phyloP scores from a whole-genome alignment of 1,284 basidiomycete genomes.

The Neotropicomus parvogracilis region DNA sequence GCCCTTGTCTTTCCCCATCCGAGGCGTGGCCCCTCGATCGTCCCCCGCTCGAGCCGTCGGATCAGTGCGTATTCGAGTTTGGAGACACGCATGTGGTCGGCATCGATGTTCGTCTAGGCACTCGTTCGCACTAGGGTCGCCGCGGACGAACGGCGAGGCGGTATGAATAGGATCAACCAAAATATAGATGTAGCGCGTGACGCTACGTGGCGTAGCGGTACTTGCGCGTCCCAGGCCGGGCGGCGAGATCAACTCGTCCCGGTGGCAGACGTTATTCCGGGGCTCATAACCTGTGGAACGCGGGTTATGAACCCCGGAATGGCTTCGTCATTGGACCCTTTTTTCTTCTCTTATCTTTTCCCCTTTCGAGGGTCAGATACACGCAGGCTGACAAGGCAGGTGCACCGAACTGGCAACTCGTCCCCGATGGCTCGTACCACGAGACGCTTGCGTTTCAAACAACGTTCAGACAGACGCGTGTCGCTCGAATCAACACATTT shows the following conservation, averaged over 20 bases:
- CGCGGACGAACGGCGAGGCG: conserved; percentile 12
- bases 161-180: background rate
- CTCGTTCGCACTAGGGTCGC: conserved; percentile 7
- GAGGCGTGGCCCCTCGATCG: conserved; percentile 18
- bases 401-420: background rate
- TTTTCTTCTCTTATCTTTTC: conserved; percentile 8
- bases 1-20: conserved; percentile 1
- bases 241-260: conserved; percentile 10
- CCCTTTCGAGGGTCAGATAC: background rate
- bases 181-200: background rate
- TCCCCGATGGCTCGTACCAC: conserved; percentile 2
- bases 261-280: conserved; percentile 22
- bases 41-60: conserved; percentile 12
- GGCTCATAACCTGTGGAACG: conserved; percentile 28
- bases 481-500: conserved; percentile 16
- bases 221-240: conserved; percentile 2
- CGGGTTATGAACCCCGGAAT: conserved; percentile 20
- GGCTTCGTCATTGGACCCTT: conserved; percentile 13
- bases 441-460: conserved; percentile 18
- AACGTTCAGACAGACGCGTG: conserved; percentile 1
- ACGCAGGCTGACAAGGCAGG: background rate
- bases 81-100: conserved; percentile 1
- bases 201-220: conserved; percentile 14
- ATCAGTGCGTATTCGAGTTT: conserved; percentile 14
- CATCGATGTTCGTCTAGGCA: conserved; percentile 11